These are phyloP conservation scores for Trypanosoma scelopori DNA, from an alignment of 208 protist genomes.

Conservation along the genomic window DNA sequence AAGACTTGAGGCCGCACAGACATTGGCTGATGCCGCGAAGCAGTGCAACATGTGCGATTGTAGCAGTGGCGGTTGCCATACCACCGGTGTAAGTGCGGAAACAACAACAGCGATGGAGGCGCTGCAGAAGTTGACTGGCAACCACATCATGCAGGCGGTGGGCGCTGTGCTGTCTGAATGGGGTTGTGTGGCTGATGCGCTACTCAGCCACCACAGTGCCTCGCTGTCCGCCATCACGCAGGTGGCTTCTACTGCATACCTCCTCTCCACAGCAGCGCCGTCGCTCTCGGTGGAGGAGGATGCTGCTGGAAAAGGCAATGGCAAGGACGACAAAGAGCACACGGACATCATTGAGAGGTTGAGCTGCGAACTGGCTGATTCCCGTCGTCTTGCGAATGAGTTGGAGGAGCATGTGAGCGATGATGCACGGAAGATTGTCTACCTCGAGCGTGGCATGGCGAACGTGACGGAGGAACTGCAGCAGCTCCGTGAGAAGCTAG, in stretches of 20 bases:
- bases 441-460: conserved; percentile 22
- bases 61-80: conserved; percentile 1
- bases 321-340: too few relatives aligned
- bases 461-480: conserved; percentile 26
- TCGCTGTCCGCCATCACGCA: not conserved
- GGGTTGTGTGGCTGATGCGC: conserved; percentile 1
- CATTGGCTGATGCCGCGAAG: conserved; percentile 17
- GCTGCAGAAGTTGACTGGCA: not conserved
- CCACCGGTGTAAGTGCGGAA: conserved; percentile 2
- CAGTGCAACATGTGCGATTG: conserved; percentile 2
- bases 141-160: not conserved
- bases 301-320: conserved; percentile 13
- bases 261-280: conserved; percentile 10
- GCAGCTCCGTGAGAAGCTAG: conserved; percentile 26
- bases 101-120: conserved; percentile 1
- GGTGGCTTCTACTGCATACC: not conserved
- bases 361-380: conserved; percentile 16
- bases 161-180: conserved; percentile 5
- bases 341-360: conserved; percentile 15
- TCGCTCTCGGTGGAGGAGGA: conserved; percentile 10
- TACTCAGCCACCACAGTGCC: conserved; percentile 2
- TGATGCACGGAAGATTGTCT: conserved; percentile 17
- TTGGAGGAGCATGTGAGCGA: conserved; percentile 18
- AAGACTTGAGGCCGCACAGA: conserved; percentile 25
- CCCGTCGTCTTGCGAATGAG: conserved; percentile 2